Evolutionary conservation across 2,329 filamentous ascomycete species (phyloP), one percentile per base, ranked within the genome.

Genomic region (Xylariaceae sp.): DNA sequence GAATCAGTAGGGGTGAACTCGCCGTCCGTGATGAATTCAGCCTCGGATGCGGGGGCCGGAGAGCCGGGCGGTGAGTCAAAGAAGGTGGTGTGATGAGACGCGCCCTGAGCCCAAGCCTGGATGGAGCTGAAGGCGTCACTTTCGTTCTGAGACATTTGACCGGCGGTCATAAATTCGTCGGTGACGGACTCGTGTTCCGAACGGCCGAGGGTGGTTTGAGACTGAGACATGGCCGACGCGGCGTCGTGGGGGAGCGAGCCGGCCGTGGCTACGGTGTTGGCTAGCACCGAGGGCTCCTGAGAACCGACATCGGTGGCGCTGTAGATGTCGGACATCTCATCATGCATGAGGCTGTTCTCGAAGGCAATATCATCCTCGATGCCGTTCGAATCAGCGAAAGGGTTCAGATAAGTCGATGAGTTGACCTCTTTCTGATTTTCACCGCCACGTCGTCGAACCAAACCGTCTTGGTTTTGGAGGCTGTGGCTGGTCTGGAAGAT

Each of bases 61-160:
- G 81, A 80, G 18, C 75, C 76, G 10, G 83, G 82, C 18, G 86
- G 77, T 3, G 84, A 83, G 4, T 83, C 86, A 75, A 86, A 86
- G 67, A 86, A 86, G 66, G 78, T 77, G 8, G 75, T 72, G 67
- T 74, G 74, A 18, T 44, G 53, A 3, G 80, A 81, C 59, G 78
- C 74, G 64, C 84, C 79, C 64, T 84, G 80, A 1, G 84, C 84
- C 84, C 85, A 87, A 0, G 84, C 85, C 68, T 87, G 83, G 64
- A 87, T 87, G 1, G 82, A 84, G 51, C 80, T 80, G 67, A 81
- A 86, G 1, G 81, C 78, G 11, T 80, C 10, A 34, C 15, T 69
- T 17, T 67, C 59, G 57, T 78, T 73, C 2, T n/a, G 49, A n/a
- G 49, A 11, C 49, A 79, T 75, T 64, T 81, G 76, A 48, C 79